Conservation (phyloP, 306 rosid genomes). For the Gynostemma pentaphyllum region DNA sequence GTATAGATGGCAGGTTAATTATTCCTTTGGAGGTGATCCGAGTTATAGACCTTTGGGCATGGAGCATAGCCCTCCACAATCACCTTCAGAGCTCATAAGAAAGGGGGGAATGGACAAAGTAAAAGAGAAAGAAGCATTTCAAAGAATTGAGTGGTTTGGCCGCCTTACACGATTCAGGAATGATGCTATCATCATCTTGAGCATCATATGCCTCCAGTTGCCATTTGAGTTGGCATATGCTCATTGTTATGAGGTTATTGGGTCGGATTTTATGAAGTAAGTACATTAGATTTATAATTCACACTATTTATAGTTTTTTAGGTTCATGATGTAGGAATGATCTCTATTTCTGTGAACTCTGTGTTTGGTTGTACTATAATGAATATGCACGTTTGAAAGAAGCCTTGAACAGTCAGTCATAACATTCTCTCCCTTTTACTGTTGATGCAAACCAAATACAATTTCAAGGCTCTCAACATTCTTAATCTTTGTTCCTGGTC, state of each 20-base stretch:
- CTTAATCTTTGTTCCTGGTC: neutral
- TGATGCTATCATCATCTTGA: constrained; percentile 61
- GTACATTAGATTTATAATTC: constrained; percentile 2
- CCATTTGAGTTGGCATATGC: constrained; percentile 97
- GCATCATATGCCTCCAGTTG: constrained; percentile 90
- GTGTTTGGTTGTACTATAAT: neutral
- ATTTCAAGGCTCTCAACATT: neutral
- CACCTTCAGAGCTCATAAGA: constrained; percentile 40
- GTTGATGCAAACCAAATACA: neutral
- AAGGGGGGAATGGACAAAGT: constrained; percentile 45
- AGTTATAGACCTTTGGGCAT: constrained; percentile 37
- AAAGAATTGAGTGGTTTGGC: constrained; percentile 80
- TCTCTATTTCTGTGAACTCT: neutral
- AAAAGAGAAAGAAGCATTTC: constrained; percentile 56
- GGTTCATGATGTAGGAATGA: neutral
- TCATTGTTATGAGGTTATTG: constrained; percentile 66
- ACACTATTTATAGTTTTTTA: neutral
- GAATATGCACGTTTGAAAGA: too few relatives aligned
- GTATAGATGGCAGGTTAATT: constrained; percentile 71
- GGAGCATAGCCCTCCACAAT: constrained; percentile 35
- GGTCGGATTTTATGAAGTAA: constrained; percentile 60
- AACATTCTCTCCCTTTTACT: neutral
- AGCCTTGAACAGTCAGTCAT: neutral
- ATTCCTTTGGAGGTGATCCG: constrained; percentile 34
- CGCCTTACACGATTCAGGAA: constrained; percentile 77